Evolutionary conservation across 352 stramenopile genomes (phyloP).

Genomic region (Globisporangium okanoganense): DNA sequence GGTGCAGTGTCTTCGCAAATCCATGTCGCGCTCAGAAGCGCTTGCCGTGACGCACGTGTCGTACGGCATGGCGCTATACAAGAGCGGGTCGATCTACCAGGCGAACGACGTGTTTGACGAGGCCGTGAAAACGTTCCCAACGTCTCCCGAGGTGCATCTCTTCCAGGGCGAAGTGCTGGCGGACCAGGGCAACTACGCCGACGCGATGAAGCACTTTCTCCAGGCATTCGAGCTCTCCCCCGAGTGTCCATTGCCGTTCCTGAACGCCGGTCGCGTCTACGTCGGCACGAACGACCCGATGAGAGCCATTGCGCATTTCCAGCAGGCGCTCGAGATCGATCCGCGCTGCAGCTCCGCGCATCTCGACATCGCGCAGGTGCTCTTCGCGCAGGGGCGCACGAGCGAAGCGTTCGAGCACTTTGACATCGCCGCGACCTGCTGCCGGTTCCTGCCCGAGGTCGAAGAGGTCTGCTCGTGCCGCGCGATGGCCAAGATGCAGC

Average conservation of each 20-base stretch:
- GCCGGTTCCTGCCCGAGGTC: constrained; percentile 78
- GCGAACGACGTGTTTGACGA: constrained; percentile 80
- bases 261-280: constrained; percentile 81
- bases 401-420: constrained; percentile 74
- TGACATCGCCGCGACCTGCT: constrained; percentile 60
- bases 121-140: constrained; percentile 54
- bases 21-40: constrained; percentile 72
- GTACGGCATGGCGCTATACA: constrained; percentile 87
- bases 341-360: constrained; percentile 75
- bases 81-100: constrained; percentile 78
- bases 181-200: constrained; percentile 78
- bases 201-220: constrained; percentile 78
- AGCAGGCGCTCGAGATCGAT: constrained; percentile 76
- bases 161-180: constrained; percentile 83
- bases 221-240: constrained; percentile 68
- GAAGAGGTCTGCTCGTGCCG: constrained; percentile 77
- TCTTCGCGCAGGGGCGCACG: constrained; percentile 78
- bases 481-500: constrained; percentile 83
- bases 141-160: constrained; percentile 71
- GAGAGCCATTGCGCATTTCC: constrained; percentile 76
- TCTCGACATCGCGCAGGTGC: constrained; percentile 81
- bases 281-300: constrained; percentile 79
- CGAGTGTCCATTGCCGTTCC: constrained; percentile 73
- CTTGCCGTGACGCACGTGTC: constrained; percentile 73
- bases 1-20: constrained; percentile 62